Evolutionary conservation across 805 yeast genomes (phyloP).

Genomic region (Cyberlindnera galapagoensis): DNA sequence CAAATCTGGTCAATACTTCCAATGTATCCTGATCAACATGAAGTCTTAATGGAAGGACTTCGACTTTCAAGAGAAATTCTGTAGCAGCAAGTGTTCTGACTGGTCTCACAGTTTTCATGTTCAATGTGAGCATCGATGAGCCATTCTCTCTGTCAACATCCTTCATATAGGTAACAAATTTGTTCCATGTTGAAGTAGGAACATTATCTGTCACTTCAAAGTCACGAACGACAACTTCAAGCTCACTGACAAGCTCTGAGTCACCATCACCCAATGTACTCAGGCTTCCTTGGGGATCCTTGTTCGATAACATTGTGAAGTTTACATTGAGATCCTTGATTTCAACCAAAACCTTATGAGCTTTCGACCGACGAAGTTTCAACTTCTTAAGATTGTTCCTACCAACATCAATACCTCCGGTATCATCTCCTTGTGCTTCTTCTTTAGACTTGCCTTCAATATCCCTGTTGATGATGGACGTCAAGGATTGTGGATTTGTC

Average conservation of each 20-base stretch:
- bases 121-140: conserved; percentile 51
- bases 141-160: conserved; percentile 64
- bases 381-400: conserved; percentile 35
- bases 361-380: conserved; percentile 56
- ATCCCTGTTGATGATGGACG: conserved; percentile 48
- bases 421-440: conserved; percentile 14
- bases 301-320: conserved; percentile 38
- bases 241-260: conserved; percentile 41
- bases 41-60: conserved; percentile 67
- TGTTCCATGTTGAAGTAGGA: conserved; percentile 87
- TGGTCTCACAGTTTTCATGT: conserved; percentile 58
- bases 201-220: conserved; percentile 69
- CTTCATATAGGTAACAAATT: conserved; percentile 64
- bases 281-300: conserved; percentile 35
- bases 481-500: conserved; percentile 37
- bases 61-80: conserved; percentile 51
- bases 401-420: conserved; percentile 16
- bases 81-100: conserved; percentile 55
- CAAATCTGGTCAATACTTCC: conserved; percentile 74
- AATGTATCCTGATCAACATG: conserved; percentile 92
- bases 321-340: conserved; percentile 44
- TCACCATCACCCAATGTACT: conserved; percentile 19
- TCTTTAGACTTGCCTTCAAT: conserved; percentile 26
- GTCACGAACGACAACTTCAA: conserved; percentile 44
- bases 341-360: conserved; percentile 53